Evolutionary conservation across 2,329 filamentous ascomycete species (phyloP), one percentile per base, ranked within the genome.

Genomic region (Botrytis elliptica): DNA sequence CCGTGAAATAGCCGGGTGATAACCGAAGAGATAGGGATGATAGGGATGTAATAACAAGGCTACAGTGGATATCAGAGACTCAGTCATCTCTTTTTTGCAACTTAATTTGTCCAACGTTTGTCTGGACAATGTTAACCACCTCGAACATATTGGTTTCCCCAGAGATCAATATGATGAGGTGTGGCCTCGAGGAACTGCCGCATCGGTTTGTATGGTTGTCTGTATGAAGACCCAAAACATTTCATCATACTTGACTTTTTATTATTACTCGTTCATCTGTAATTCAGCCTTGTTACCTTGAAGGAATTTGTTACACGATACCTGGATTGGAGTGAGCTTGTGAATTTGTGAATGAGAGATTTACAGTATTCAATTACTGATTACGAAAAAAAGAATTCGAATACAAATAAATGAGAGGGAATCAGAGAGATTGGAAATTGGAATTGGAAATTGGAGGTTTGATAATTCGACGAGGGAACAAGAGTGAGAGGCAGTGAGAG

Each of bases 1-100:
- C 63, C 66, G n/a, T 57, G 40, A 52, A 69, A 69, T 57, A 69
- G 36, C 66, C 66, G 66, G 20, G 12, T 22, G 63, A 68, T 57
- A 68, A 29, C 33, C 65, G 65, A 68, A 40, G 36, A 29, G 65
- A 68, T 68, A 42, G 66, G 36, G 46, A 68, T 68, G 49, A 20
- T n/a, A 40, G 25, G 65, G 65, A 29, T 57, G 52, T 57, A 29
- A 57, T 8, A 57, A 65, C 66, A 69, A 69, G 49, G 49, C 49
- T 69, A 69, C 20, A 55, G 65, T 68, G 65, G 65, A 57, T 36
- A 55, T 46, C 25, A 22, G n/a, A 44, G 25, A 57, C n/a, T 55
- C 52, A 14, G 52, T 16, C 52, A 18, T 64, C 38, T n/a, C 38
- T 64, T 22, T 40, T 64, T 40, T 64, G 62, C n/a, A 40, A 40